Conservation (phyloP, 495 filamentous ascomycete genomes). For the Aspergillus saccharolyticus region DNA sequence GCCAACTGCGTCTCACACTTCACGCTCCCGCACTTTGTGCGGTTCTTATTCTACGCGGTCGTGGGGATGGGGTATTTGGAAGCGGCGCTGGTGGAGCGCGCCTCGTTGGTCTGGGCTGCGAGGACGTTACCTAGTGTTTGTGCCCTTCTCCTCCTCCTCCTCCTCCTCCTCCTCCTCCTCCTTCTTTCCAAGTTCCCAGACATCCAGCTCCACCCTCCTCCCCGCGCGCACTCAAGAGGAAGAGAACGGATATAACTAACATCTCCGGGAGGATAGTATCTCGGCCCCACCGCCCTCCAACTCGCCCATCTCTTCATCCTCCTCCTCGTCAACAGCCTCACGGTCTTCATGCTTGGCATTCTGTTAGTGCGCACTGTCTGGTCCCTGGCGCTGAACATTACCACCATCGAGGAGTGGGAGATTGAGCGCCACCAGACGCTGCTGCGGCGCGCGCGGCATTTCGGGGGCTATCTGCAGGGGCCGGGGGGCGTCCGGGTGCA, state of each 20-base stretch:
- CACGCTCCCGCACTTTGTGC: slow-evolving; percentile 85
- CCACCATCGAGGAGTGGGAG: slow-evolving; percentile 92
- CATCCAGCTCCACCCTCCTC: slow-evolving; percentile 8
- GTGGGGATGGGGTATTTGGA: slow-evolving; percentile 61
- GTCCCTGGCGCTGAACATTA: slow-evolving; percentile 57
- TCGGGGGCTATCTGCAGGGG: slow-evolving; percentile 55
- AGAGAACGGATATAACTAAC: slow-evolving; percentile 24
- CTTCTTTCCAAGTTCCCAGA: too few relatives aligned
- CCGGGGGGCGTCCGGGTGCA: slow-evolving; percentile 53
- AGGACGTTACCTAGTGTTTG: not conserved
- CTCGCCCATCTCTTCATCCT: slow-evolving; percentile 65
- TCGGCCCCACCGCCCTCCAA: slow-evolving; percentile 63
- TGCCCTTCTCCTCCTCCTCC: too few relatives aligned
- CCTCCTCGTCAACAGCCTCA: slow-evolving; percentile 53
- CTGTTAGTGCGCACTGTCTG: slow-evolving; percentile 58
- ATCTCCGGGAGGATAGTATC: slow-evolving; percentile 48
- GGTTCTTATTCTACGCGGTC: slow-evolving; percentile 78
- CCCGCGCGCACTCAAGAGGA: slow-evolving; percentile 64
- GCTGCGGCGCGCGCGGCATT: slow-evolving; percentile 52
- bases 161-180: too few relatives aligned
- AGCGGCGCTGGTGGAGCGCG: slow-evolving; percentile 53
- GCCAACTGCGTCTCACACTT: slow-evolving; percentile 86
- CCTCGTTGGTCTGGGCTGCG: slow-evolving; percentile 55
- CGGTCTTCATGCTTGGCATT: slow-evolving; percentile 60
- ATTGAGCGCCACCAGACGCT: slow-evolving; percentile 79